These are phyloP conservation scores for Dipodascopsis tothii DNA, from an alignment of 805 yeast species.

Conservation along the genomic window DNA sequence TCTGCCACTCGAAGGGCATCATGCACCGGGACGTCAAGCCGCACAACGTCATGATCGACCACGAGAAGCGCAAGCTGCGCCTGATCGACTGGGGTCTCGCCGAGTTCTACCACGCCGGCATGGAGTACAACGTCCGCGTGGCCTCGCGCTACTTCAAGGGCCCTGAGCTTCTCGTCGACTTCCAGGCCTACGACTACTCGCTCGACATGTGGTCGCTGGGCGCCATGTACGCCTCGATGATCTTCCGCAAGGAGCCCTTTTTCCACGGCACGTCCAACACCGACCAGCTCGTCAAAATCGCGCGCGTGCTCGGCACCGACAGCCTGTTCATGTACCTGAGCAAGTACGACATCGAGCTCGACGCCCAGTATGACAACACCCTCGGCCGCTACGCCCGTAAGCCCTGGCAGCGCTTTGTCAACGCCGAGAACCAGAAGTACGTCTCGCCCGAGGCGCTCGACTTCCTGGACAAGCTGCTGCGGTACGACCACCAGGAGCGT, in stretches of 20 bases:
- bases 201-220: slow-evolving; percentile 92
- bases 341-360: slow-evolving; percentile 64
- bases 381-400: slow-evolving; percentile 64
- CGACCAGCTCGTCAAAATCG: slow-evolving; percentile 85
- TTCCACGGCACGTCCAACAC: slow-evolving; percentile 86
- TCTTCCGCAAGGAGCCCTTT: slow-evolving; percentile 85
- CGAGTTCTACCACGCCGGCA: slow-evolving; percentile 83
- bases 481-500: slow-evolving; percentile 83
- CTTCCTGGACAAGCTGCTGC: slow-evolving; percentile 67
- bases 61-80: slow-evolving; percentile 54
- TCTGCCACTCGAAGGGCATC: slow-evolving; percentile 88
- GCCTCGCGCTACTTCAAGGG: slow-evolving; percentile 92
- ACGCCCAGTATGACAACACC: slow-evolving; percentile 68
- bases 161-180: slow-evolving; percentile 80
- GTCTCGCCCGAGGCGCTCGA: slow-evolving; percentile 68
- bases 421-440: slow-evolving; percentile 58
- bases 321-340: slow-evolving; percentile 59
- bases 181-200: slow-evolving; percentile 83
- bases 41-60: slow-evolving; percentile 93
- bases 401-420: slow-evolving; percentile 81
- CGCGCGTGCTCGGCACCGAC: slow-evolving; percentile 79
- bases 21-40: slow-evolving; percentile 96
- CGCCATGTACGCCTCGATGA: slow-evolving; percentile 83
- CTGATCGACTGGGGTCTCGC: slow-evolving; percentile 95
- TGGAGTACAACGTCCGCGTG: slow-evolving; percentile 85